These are phyloP conservation scores for Aphanomyces astaci DNA, from an alignment of 352 stramenopile species.

Conservation along the genomic window DNA sequence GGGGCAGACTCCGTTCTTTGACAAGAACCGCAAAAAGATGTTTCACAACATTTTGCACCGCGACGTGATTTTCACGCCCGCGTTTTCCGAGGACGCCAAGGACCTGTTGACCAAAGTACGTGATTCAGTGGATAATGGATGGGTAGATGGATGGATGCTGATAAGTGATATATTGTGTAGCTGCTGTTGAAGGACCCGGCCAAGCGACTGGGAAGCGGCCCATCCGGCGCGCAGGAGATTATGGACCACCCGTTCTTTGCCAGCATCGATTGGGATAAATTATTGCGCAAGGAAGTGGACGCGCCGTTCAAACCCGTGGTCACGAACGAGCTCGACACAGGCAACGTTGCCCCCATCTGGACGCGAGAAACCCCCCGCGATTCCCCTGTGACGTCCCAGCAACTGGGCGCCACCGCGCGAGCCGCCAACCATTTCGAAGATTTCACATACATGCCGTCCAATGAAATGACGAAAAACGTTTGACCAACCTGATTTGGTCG, in stretches of 20 bases:
- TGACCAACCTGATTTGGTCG: not conserved
- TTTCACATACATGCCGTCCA: slow-evolving; percentile 88
- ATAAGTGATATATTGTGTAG: slow-evolving; percentile 24
- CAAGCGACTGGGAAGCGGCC: slow-evolving; percentile 71
- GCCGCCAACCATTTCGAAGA: slow-evolving; percentile 87
- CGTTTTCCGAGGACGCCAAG: slow-evolving; percentile 84
- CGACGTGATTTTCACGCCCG: slow-evolving; percentile 77
- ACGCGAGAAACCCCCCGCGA: slow-evolving; percentile 78
- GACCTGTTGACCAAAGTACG: slow-evolving; percentile 59
- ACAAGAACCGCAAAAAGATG: slow-evolving; percentile 93
- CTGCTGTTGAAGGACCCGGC: slow-evolving; percentile 76
- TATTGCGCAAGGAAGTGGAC: slow-evolving; percentile 74
- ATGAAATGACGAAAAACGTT: slow-evolving; percentile 18
- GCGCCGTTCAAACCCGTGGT: slow-evolving; percentile 83
- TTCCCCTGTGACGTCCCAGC: slow-evolving; percentile 79
- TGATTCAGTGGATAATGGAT: not conserved
- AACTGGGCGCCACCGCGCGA: slow-evolving; percentile 71
- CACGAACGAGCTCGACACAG: slow-evolving; percentile 70
- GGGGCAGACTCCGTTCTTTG: slow-evolving; percentile 90
- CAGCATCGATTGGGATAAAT: slow-evolving; percentile 75
- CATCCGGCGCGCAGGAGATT: slow-evolving; percentile 80
- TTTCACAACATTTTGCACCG: slow-evolving; percentile 90
- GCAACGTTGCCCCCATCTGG: slow-evolving; percentile 84
- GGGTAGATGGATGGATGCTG: too few species aligned
- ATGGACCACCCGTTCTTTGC: slow-evolving; percentile 87